These are phyloP conservation scores for Trametes punicea DNA, from an alignment of 768 basidiomycete species.

Conservation along the genomic window DNA sequence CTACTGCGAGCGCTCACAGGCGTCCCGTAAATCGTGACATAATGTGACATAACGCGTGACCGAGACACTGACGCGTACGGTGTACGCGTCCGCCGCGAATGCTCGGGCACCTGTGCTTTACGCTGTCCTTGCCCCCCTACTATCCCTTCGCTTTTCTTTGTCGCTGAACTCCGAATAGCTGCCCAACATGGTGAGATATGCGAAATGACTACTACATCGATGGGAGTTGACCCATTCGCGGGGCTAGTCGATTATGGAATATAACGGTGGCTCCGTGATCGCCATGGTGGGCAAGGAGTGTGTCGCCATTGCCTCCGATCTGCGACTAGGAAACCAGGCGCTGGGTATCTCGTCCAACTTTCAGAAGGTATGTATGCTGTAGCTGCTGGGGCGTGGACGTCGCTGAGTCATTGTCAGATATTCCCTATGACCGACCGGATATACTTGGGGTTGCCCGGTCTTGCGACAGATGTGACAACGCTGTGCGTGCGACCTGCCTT, in stretches of 20 bases:
- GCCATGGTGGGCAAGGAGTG: slow-evolving; percentile 99
- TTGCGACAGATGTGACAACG: slow-evolving; percentile 91
- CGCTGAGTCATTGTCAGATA: slow-evolving; percentile 52
- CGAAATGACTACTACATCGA: neutral
- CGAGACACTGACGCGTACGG: slow-evolving; percentile 10
- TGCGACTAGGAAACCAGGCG: slow-evolving; percentile 86
- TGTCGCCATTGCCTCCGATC: slow-evolving; percentile 95
- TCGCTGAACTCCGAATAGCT: neutral
- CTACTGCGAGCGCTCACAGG: neutral
- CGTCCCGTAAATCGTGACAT: neutral
- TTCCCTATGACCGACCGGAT: slow-evolving; percentile 93
- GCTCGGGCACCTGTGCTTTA: neutral
- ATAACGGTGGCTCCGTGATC: slow-evolving; percentile 97
- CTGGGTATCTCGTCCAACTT: slow-evolving; percentile 88
- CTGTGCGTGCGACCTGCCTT: slow-evolving; percentile 50
- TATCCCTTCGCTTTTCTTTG: neutral
- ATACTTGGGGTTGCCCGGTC: slow-evolving; percentile 87
- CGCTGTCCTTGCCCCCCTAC: neutral
- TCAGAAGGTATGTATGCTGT: slow-evolving; percentile 68
- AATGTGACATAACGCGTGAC: slow-evolving; percentile 3
- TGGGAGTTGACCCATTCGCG: slow-evolving; percentile 7
- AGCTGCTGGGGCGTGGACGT: neutral
- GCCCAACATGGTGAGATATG: slow-evolving; percentile 26
- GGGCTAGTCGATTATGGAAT: slow-evolving; percentile 82
- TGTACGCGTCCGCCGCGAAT: slow-evolving; percentile 7